Base-by-base conservation (phyloP, 192 early-diverging fungal species). In the Umbelopsis vinacea region DNA sequence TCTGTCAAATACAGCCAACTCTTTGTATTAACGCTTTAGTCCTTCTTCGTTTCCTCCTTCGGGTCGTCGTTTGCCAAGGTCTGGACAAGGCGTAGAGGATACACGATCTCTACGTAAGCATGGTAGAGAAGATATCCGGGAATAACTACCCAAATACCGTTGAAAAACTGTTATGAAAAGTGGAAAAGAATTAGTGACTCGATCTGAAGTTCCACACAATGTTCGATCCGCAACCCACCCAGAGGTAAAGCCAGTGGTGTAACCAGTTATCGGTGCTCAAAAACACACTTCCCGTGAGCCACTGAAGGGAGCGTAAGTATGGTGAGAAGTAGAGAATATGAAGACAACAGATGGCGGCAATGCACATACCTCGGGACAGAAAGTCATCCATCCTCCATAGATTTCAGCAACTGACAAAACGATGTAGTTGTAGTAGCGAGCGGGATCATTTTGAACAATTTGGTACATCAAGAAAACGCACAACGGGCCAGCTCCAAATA, bases 351-450 rank as follows among this genome's bases (percentile, higher is more conserved):
- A 37, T n/a, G 11, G 22, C 46, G 33, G 10, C 17, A n/a, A 68
- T 29, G 5, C 23, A 54, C 46, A 57, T 69, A 75, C 74, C 70
- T 79, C 77, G 7, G 77, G 77, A 19, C 52, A 66, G 52, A 74
- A 79, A 29, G 77, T 79, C 67, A 79, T 75, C 73, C 73, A 79
- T 22, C 72, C 68, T 57, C 77, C 77, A 71, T 74, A 74, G 2
- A 79, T 17, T 63, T 79, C 77, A 45, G 57, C 69, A 14, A 52
- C 40, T 35, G 73, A 74, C 12, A 79, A 47, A 40, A 79, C 53
- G 10, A 79, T 40, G 47, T 74, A 67, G 47, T 63, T 67, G 33
- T 57, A 74, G 24, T 79, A 74, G 26, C 77, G 69, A 17, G 57
- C 46, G n/a, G 73, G 70, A 68, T 74, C 46, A 48, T 74, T 70